Conservation (phyloP, 768 basidiomycete species). For the Tubosaeta sp. region DNA sequence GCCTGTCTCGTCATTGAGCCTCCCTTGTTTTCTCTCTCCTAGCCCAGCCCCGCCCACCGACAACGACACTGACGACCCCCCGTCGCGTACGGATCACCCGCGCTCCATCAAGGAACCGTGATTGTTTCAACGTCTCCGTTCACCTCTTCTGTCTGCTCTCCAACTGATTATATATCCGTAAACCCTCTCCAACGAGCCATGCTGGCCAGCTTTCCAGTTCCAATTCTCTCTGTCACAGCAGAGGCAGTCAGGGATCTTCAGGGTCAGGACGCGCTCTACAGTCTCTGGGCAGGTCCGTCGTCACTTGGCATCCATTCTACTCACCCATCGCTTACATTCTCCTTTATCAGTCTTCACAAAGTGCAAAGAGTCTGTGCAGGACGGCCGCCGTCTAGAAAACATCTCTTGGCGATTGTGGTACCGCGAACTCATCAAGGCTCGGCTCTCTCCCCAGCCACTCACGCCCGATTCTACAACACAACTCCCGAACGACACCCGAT, state of each 20-base stretch:
- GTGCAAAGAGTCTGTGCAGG: conserved; percentile 72
- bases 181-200: conserved; percentile 28
- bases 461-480: conserved; percentile 25
- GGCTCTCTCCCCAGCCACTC: conserved; percentile 22
- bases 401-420: conserved; percentile 86
- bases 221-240: conserved; percentile 60
- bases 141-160: conserved; percentile 10
- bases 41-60: not conserved
- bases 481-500: conserved; percentile 17
- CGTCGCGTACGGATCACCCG: conserved; percentile 21
- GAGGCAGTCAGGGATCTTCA: conserved; percentile 68
- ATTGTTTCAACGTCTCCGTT: conserved; percentile 17
- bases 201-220: conserved; percentile 52
- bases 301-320: not conserved
- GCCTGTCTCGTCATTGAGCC: not conserved
- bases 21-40: not conserved
- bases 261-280: conserved; percentile 59
- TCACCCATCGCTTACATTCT: conserved; percentile 7
- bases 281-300: conserved; percentile 64
- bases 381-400: conserved; percentile 82
- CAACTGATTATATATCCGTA: conserved; percentile 18
- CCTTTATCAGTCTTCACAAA: conserved; percentile 68
- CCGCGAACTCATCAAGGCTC: conserved; percentile 48
- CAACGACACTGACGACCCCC: not conserved
- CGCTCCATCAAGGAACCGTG: conserved; percentile 25